Conservation (phyloP, 768 basidiomycete species). For the Lanmaoa rubissima region DNA sequence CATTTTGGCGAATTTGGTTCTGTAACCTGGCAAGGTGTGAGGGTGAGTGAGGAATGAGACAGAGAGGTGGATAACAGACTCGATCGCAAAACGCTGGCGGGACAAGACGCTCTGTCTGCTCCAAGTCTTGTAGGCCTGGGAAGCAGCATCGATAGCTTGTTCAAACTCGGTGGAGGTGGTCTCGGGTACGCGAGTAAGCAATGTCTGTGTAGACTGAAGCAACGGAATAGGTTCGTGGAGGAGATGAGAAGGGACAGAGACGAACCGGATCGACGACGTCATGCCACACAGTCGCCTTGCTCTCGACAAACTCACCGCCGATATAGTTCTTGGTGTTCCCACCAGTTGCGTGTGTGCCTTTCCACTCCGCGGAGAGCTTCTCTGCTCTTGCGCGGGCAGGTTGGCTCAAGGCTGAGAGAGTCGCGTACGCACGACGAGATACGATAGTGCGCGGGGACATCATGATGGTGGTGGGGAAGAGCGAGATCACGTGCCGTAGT, state of each 20-base stretch:
- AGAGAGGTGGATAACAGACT: slow-evolving; percentile 54
- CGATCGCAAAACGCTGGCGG: slow-evolving; percentile 84
- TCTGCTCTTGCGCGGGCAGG: slow-evolving; percentile 63
- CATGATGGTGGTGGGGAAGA: slow-evolving; percentile 18
- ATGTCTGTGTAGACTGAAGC: slow-evolving; percentile 79
- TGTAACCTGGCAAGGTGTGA: slow-evolving; percentile 62
- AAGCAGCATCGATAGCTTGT: slow-evolving; percentile 79
- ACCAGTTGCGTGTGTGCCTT: slow-evolving; percentile 84
- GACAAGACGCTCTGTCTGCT: slow-evolving; percentile 79
- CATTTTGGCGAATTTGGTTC: slow-evolving; percentile 78
- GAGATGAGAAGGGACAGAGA: slow-evolving; percentile 7
- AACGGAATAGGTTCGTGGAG: background rate
- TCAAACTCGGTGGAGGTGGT: slow-evolving; percentile 80
- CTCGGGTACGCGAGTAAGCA: slow-evolving; percentile 88
- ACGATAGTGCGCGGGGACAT: slow-evolving; percentile 14
- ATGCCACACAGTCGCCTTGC: slow-evolving; percentile 74
- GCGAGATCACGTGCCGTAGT: slow-evolving; percentile 14
- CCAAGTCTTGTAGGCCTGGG: slow-evolving; percentile 87
- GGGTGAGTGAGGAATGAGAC: slow-evolving; percentile 3
- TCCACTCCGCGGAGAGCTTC: slow-evolving; percentile 72
- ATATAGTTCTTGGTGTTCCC: slow-evolving; percentile 90
- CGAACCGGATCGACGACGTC: slow-evolving; percentile 88
- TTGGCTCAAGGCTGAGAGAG: slow-evolving; percentile 50
- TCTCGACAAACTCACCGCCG: slow-evolving; percentile 85
- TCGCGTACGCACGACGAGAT: slow-evolving; percentile 41